A percentile compares a stretch with the other conserved stretches of the same genome.
These are phyloP conservation scores for Suhomyces coccinellae DNA, from an alignment of 1,139 yeast species.

Conservation along the genomic window DNA sequence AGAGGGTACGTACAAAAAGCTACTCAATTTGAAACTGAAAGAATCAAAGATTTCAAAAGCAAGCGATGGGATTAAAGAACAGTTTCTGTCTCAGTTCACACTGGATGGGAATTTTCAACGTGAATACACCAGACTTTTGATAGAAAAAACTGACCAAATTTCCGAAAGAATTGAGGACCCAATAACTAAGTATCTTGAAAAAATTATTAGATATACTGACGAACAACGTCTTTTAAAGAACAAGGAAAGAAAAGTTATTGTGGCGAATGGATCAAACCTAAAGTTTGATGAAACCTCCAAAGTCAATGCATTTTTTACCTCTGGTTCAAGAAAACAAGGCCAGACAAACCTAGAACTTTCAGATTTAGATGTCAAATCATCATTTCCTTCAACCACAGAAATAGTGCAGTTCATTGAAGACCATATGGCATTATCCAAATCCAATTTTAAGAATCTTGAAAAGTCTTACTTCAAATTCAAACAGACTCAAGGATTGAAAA, in stretches of 20 bases:
- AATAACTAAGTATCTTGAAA: conserved; percentile 21
- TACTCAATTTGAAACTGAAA: conserved; percentile 13
- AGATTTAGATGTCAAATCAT: conserved; percentile 11
- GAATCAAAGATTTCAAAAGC: conserved; percentile 6
- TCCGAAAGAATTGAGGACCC: conserved; percentile 15
- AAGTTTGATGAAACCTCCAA: neutral
- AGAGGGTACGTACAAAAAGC: conserved; percentile 16
- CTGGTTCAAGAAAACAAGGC: conserved; percentile 4
- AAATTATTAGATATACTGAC: conserved; percentile 20
- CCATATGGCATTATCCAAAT: conserved; percentile 14
- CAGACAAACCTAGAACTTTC: conserved; percentile 2
- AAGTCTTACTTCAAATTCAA: conserved; percentile 18
- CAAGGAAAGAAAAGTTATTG: conserved; percentile 17
- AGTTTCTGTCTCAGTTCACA: neutral
- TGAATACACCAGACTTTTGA: conserved; percentile 9
- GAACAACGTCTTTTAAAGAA: conserved; percentile 19
- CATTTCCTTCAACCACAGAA: conserved; percentile 12
- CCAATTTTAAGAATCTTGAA: conserved; percentile 19
- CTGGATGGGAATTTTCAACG: neutral
- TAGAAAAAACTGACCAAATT: conserved; percentile 12
- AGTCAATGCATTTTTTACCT: conserved; percentile 11
- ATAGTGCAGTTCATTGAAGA: conserved; percentile 13
- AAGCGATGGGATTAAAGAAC: neutral
- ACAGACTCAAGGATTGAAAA: neutral
- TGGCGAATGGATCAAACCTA: conserved; percentile 3